Base-by-base conservation (phyloP, 345 rosid genomes). In the Arabidopsis arenosa region DNA sequence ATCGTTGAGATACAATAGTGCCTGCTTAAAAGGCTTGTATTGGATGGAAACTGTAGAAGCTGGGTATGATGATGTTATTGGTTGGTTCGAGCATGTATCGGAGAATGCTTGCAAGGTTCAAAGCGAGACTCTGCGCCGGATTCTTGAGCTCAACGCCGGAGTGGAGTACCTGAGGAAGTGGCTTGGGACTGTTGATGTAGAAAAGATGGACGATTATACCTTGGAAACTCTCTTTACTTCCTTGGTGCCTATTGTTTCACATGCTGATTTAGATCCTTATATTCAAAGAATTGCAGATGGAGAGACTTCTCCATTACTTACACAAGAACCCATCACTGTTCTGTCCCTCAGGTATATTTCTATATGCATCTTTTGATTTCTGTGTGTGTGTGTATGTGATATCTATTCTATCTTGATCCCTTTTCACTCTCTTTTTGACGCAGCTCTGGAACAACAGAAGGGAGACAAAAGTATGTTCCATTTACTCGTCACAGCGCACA, bases 371-470 rank as follows among this genome's bases (percentile, higher is more conserved):
- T 72, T 33, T 76, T 3, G n/a, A 33, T 43, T 4, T 72, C 35
- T 18, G 21, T 23, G 26, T 23, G 26, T 23, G 13, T 44, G 30
- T 67, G 28, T 64, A 17, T 57, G 63, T 62, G 39, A 33, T 21
- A n/a, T 66, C n/a, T 26, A 2, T 66, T 26, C 62, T 41, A 10
- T 57, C 17, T 55, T 77, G 14, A 57, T 65, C 14, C 13, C 15
- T 72, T 32, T 36, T 37, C 1, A 5, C 8, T 59, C 8, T 54
- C 62, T 68, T 41, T 12, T 49, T 49, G 15, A 40, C 43, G 17
- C 67, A 94, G 98, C 83, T 94, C 98, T 41, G 98, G 98, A 43
- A 94, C 98, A 52, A 92, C 98, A 13, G 97, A 92, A 49, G 97
- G 97, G 30, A 85, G 93, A 72, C 97, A 89, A 68, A 94, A 94